These are phyloP conservation scores for Letharia lupina DNA, from an alignment of 495 filamentous ascomycete species.

Conservation along the genomic window DNA sequence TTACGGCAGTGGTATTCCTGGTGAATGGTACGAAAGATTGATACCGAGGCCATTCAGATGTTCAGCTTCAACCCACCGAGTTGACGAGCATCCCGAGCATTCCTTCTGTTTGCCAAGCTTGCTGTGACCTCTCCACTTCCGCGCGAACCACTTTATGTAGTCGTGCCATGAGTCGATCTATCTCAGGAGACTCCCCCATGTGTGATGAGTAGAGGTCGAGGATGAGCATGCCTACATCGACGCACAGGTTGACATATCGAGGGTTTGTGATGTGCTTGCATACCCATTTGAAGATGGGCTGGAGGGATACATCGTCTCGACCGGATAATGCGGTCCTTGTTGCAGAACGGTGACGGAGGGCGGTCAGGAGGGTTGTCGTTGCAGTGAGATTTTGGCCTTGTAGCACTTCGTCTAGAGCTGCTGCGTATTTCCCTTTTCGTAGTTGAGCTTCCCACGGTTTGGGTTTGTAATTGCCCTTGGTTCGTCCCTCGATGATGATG, in stretches of 20 bases:
- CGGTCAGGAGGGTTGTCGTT: slow-evolving; percentile 68
- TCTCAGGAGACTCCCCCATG: slow-evolving; percentile 61
- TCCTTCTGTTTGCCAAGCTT: slow-evolving; percentile 66
- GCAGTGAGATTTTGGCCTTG: slow-evolving; percentile 39
- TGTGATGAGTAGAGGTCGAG: slow-evolving; percentile 82
- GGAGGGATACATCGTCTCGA: slow-evolving; percentile 73
- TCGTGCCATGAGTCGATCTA: slow-evolving; percentile 55
- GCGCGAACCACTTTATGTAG: slow-evolving; percentile 60
- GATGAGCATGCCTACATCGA: slow-evolving; percentile 69
- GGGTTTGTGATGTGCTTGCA: slow-evolving; percentile 69
- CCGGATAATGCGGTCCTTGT: slow-evolving; percentile 69
- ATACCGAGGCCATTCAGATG: slow-evolving; percentile 24
- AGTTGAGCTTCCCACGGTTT: slow-evolving; percentile 73
- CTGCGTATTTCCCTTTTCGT: slow-evolving; percentile 64
- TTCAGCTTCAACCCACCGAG: slow-evolving; percentile 5
- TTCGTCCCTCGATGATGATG: slow-evolving; percentile 74
- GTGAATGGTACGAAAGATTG: slow-evolving; percentile 44
- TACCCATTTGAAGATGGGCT: slow-evolving; percentile 78
- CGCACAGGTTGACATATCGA: slow-evolving; percentile 63
- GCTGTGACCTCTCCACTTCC: slow-evolving; percentile 74
- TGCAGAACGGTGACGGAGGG: slow-evolving; percentile 80
- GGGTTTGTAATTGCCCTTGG: slow-evolving; percentile 47
- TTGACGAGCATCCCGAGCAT: slow-evolving; percentile 68
- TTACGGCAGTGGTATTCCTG: slow-evolving; percentile 42
- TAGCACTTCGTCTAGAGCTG: slow-evolving; percentile 75